phyloP scores from a whole-genome alignment of 1,139 yeast species.

The Chernovozyma sophiae-reginae region DNA sequence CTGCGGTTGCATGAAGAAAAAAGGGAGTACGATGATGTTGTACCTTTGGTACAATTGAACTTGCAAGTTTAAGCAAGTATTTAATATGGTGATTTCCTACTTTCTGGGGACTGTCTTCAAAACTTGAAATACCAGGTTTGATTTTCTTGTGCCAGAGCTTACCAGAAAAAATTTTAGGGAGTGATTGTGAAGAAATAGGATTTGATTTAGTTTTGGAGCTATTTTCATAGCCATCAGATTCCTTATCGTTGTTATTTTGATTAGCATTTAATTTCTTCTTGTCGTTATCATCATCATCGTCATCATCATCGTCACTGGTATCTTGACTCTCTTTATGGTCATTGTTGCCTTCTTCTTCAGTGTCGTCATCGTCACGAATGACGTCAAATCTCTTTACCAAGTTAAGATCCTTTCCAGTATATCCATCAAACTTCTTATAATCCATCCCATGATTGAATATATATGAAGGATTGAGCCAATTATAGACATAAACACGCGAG shows the following conservation, averaged over 20 bases:
- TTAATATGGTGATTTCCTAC: constrained; percentile 60
- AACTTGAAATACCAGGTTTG: constrained; percentile 66
- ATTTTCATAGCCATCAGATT: constrained; percentile 1
- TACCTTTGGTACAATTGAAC: constrained; percentile 57
- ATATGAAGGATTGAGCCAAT: constrained; percentile 52
- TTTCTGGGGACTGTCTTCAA: constrained; percentile 45
- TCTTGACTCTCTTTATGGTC: constrained; percentile 15
- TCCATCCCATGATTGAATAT: constrained; percentile 24
- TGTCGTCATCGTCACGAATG: constrained; percentile 12
- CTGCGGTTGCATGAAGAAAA: constrained; percentile 77
- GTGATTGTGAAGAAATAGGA: not conserved
- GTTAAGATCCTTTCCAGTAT: constrained; percentile 7
- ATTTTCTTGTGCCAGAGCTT: constrained; percentile 58
- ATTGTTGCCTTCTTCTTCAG: constrained; percentile 13
- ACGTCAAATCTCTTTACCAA: constrained; percentile 14
- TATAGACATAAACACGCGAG: constrained; percentile 68
- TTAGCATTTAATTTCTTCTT: constrained; percentile 1
- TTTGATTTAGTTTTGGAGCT: too few relatives aligned
- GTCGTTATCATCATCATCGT: constrained; percentile 1
- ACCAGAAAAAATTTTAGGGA: constrained; percentile 43
- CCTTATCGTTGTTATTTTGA: too few relatives aligned
- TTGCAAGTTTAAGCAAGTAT: constrained; percentile 51
- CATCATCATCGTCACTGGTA: constrained; percentile 7
- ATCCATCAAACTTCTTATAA: not conserved
- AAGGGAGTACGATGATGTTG: constrained; percentile 74